phyloP scores from a whole-genome alignment of 306 rosid genomes.

The Rosa persica region DNA sequence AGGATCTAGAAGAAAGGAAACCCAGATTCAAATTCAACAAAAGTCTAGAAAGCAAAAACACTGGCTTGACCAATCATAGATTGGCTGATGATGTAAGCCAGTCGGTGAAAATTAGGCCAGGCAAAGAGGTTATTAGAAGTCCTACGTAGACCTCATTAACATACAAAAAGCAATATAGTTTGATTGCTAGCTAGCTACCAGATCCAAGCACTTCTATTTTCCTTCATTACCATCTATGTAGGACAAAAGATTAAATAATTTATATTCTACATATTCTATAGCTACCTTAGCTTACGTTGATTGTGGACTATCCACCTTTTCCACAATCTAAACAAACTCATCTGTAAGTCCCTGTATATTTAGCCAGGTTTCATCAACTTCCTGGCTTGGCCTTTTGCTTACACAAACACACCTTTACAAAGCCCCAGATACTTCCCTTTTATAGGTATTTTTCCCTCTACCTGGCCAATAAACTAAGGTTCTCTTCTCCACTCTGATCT shows the following conservation, averaged over 20 bases:
- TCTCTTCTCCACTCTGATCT: too few relatives aligned
- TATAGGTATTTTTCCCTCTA: too few relatives aligned
- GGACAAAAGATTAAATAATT: slow-evolving; percentile 6
- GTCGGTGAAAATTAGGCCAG: slow-evolving; percentile 21
- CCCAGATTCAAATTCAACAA: too few relatives aligned
- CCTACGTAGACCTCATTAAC: slow-evolving; percentile 44
- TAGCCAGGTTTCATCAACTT: background rate
- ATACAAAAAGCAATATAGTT: background rate
- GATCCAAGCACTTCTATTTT: slow-evolving; percentile 31
- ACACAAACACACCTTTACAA: too few relatives aligned
- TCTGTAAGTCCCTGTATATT: background rate
- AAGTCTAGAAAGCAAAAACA: too few relatives aligned
- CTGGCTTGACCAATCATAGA: background rate
- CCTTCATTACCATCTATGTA: slow-evolving; percentile 5
- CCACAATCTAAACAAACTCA: background rate
- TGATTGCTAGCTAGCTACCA: slow-evolving; percentile 21
- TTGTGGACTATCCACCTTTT: slow-evolving; percentile 22
- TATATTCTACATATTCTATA: background rate
- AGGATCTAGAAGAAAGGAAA: too few relatives aligned
- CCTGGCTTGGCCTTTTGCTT: too few relatives aligned
- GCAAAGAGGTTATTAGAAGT: slow-evolving; percentile 32
- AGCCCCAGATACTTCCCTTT: too few relatives aligned
- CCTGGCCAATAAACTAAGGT: too few relatives aligned
- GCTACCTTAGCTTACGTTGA: background rate
- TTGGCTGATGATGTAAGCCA: background rate